Conservation (phyloP, 345 rosid species). For the Eucalyptus regnans region DNA sequence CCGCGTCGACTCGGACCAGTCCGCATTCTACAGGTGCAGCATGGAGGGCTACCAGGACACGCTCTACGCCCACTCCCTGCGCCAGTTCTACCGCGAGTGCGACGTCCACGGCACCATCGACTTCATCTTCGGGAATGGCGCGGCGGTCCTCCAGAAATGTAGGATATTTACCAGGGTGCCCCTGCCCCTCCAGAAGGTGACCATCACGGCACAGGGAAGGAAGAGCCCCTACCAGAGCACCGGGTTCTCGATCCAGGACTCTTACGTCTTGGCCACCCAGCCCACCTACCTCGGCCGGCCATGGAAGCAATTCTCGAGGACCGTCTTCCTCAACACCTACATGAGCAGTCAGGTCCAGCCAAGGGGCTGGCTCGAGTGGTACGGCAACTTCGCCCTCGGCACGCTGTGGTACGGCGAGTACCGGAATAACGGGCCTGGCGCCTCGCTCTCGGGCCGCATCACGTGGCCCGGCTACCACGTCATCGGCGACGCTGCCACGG, state of each 20-base stretch:
- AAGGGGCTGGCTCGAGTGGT: constrained; percentile 87
- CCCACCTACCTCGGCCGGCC: constrained; percentile 86
- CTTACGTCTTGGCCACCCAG: constrained; percentile 44
- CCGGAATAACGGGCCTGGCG: constrained; percentile 55
- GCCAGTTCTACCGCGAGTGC: constrained; percentile 81
- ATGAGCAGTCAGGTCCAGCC: constrained; percentile 61
- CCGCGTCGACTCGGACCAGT: constrained; percentile 67
- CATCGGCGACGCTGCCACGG: constrained; percentile 32
- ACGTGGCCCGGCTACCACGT: constrained; percentile 78
- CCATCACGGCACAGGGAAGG: constrained; percentile 81
- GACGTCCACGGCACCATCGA: constrained; percentile 71
- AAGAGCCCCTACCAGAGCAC: constrained; percentile 57
- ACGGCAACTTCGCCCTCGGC: constrained; percentile 43
- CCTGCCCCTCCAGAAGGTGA: constrained; percentile 56
- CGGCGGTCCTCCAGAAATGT: constrained; percentile 73
- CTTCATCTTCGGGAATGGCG: constrained; percentile 90
- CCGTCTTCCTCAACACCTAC: constrained; percentile 64
- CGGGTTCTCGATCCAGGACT: constrained; percentile 61
- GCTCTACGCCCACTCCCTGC: constrained; percentile 72
- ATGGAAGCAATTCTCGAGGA: constrained; percentile 82
- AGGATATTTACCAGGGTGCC: constrained; percentile 52
- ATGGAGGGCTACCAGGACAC: constrained; percentile 85
- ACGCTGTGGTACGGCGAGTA: constrained; percentile 87
- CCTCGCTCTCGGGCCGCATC: constrained; percentile 31
- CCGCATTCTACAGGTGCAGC: constrained; percentile 73